Evolutionary conservation across 768 basidiomycete species (phyloP).

Genomic region (Mycena polygramma): DNA sequence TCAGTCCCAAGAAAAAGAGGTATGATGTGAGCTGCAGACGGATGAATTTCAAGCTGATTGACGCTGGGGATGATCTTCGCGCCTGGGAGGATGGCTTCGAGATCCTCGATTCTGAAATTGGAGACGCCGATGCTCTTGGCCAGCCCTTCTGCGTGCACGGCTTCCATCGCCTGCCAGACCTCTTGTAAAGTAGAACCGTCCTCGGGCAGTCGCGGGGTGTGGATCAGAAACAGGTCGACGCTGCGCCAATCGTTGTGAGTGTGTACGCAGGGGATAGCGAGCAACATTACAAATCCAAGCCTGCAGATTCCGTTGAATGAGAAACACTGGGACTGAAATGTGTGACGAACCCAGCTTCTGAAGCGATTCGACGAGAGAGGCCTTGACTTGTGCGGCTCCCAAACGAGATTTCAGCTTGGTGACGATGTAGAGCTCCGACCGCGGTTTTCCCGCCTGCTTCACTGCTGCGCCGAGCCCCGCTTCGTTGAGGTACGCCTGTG

Average conservation of each 20-base stretch:
- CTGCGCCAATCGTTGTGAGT: neutral
- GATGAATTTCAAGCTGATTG: constrained; percentile 83
- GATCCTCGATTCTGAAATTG: constrained; percentile 70
- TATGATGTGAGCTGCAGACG: constrained; percentile 54
- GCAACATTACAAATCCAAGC: constrained; percentile 51
- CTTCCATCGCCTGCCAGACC: constrained; percentile 74
- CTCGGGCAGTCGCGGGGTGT: constrained; percentile 53
- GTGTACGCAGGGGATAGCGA: neutral
- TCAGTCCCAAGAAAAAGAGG: neutral
- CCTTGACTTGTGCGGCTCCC: constrained; percentile 53
- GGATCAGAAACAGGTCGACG: constrained; percentile 77
- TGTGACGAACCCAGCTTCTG: constrained; percentile 54
- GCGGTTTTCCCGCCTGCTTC: constrained; percentile 61
- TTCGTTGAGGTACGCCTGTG: constrained; percentile 63
- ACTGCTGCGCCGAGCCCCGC: constrained; percentile 65
- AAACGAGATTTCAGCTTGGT: constrained; percentile 66
- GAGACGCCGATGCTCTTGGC: constrained; percentile 76
- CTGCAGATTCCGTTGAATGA: neutral
- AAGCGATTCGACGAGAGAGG: constrained; percentile 64
- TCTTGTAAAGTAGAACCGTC: constrained; percentile 58
- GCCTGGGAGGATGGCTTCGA: constrained; percentile 64
- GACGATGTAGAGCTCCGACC: constrained; percentile 71
- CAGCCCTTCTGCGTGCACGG: constrained; percentile 59
- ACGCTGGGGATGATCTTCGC: constrained; percentile 72
- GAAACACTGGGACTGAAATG: neutral